Evolutionary conservation across 208 protist species (phyloP).

Genomic region (Acanthamoeba lenticulata): DNA sequence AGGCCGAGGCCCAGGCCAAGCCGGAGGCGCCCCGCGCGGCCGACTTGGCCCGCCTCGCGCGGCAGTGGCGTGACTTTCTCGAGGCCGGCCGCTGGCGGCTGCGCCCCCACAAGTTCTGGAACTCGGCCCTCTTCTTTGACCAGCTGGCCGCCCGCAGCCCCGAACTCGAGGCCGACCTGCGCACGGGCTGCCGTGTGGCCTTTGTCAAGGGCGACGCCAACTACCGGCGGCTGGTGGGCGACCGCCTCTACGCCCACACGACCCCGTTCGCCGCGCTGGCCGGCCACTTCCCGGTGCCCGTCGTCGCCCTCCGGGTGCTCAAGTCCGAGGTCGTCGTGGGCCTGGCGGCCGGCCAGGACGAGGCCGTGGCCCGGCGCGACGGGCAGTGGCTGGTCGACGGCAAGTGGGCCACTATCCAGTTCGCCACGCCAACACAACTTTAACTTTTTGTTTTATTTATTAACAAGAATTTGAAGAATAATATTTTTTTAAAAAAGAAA

Average conservation of each 20-base stretch:
- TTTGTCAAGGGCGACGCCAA: slow-evolving; percentile 59
- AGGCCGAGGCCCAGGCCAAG: neutral
- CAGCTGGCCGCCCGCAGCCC: neutral
- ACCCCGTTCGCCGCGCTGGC: neutral
- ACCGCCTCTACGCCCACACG: slow-evolving; percentile 15
- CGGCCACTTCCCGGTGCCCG: neutral
- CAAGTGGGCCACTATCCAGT: slow-evolving; percentile 52
- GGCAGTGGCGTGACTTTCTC: neutral
- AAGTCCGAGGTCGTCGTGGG: slow-evolving; percentile 48
- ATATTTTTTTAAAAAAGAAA: too few species aligned
- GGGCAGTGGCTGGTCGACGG: slow-evolving; percentile 31
- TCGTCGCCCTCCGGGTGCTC: neutral
- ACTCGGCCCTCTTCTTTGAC: slow-evolving; percentile 54
- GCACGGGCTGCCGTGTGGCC: neutral
- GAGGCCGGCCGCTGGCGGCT: neutral
- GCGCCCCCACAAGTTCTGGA: slow-evolving; percentile 50
- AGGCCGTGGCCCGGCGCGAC: slow-evolving; percentile 12
- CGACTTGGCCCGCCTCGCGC: neutral
- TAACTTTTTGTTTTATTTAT: neutral
- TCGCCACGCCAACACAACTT: neutral
- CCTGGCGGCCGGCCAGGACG: neutral
- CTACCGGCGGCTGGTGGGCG: slow-evolving; percentile 49
- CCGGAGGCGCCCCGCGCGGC: neutral
- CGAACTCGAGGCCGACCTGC: neutral
- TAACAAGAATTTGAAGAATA: too few species aligned